These are phyloP conservation scores for Trichoderma sp. DNA, from an alignment of 2,329 filamentous ascomycete species.

Conservation along the genomic window DNA sequence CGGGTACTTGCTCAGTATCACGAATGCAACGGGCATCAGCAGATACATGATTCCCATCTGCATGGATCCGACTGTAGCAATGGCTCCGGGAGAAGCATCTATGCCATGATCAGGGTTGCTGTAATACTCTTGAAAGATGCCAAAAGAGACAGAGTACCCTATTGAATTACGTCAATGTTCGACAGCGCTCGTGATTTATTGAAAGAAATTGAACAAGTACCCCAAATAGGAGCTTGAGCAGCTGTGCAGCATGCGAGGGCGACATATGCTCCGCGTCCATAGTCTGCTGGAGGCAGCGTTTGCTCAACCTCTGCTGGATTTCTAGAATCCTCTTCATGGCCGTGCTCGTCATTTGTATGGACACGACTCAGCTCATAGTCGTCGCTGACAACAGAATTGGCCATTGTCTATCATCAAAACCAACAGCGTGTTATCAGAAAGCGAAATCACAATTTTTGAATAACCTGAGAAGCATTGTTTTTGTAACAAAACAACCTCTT, in stretches of 20 bases:
- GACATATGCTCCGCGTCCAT: constrained; percentile 34
- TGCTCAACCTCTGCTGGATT: not conserved
- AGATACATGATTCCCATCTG: constrained; percentile 57
- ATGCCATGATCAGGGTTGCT: constrained; percentile 59
- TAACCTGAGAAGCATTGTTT: not conserved
- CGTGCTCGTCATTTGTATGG: not conserved
- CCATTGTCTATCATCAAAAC: not conserved
- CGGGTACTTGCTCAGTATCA: constrained; percentile 47
- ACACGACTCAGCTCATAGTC: not conserved
- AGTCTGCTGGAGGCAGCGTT: constrained; percentile 35
- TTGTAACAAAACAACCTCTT: not conserved
- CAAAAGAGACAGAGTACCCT: constrained; percentile 70
- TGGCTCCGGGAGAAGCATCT: constrained; percentile 55
- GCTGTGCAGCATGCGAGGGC: constrained; percentile 37
- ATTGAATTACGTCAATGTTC: not conserved
- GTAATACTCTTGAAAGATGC: constrained; percentile 72
- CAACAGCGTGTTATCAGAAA: not conserved
- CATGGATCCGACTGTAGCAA: constrained; percentile 37
- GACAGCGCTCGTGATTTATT: not conserved
- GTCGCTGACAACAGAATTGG: not conserved
- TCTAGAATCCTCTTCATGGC: not conserved
- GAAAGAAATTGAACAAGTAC: constrained; percentile 24
- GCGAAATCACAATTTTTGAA: not conserved
- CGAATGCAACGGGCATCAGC: constrained; percentile 51
- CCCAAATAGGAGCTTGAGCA: constrained; percentile 40